Evolutionary conservation across 2,329 filamentous ascomycete species (phyloP).

Genomic region (Ceratocystis ficicola): DNA sequence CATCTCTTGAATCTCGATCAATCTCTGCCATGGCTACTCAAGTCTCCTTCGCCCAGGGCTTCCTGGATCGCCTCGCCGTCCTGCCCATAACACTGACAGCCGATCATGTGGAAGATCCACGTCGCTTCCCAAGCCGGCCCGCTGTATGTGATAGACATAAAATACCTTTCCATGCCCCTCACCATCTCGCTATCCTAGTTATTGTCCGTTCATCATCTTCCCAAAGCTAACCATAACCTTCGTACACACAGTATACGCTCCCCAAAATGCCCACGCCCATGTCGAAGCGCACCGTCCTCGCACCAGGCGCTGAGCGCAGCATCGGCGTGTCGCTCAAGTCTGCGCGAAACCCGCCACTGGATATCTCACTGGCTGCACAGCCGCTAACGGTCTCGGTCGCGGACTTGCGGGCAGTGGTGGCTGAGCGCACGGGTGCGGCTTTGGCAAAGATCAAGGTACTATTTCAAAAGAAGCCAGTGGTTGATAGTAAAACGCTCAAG

Average conservation of each 20-base stretch:
- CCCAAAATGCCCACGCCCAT: slow-evolving; percentile 52
- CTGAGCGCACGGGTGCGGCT: slow-evolving; percentile 48
- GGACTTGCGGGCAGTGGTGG: slow-evolving; percentile 62
- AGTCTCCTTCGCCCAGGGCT: slow-evolving; percentile 69
- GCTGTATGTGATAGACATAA: slow-evolving; percentile 44
- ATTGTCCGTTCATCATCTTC: slow-evolving; percentile 3
- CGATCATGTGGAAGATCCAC: slow-evolving; percentile 81
- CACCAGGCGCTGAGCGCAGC: slow-evolving; percentile 42
- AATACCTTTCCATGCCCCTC: background rate
- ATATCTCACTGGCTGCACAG: slow-evolving; percentile 52
- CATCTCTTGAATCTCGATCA: background rate
- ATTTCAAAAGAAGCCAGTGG: slow-evolving; percentile 73
- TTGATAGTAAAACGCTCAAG: slow-evolving; percentile 63
- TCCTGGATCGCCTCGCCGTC: slow-evolving; percentile 67
- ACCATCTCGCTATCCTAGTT: background rate
- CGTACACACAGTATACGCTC: slow-evolving; percentile 50
- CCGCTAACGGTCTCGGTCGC: slow-evolving; percentile 60
- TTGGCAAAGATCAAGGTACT: slow-evolving; percentile 77
- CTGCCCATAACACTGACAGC: slow-evolving; percentile 69
- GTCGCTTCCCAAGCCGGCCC: slow-evolving; percentile 59
- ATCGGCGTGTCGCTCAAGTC: slow-evolving; percentile 57
- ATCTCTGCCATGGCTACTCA: slow-evolving; percentile 40
- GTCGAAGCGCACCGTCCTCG: slow-evolving; percentile 36
- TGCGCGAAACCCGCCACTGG: slow-evolving; percentile 60
- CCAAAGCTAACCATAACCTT: background rate